Evolutionary conservation across 352 stramenopile genomes (phyloP), one percentile per base, ranked within the genome.

Genomic region (Phytophthora sansomeana): DNA sequence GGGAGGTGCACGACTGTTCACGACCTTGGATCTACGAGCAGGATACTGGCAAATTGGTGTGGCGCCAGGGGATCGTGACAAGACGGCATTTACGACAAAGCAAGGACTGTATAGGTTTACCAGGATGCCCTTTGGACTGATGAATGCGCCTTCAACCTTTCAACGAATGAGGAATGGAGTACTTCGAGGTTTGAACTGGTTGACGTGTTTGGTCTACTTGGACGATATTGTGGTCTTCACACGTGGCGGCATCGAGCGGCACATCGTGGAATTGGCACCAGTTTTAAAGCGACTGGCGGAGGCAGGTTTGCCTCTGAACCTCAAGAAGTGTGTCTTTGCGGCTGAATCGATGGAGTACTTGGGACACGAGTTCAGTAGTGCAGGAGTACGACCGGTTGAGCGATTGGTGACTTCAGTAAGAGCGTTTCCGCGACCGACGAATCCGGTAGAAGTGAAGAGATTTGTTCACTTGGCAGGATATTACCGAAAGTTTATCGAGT

Each of bases 211-310:
- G 2, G 69, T 77, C 0, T 77, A 69, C n/a, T 16, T 77, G 0
- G 63, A 76, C n/a, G 68, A 76, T 32, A 60, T 76, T 42, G 26
- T 72, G 0, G 29, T 74, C 3, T 70, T 49, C 39, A 58, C 54
- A 2, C 60, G 61, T 8, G 60, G 61, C 0, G 16, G 41, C 1
- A 29, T 69, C 5, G 49, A 63, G 29, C n/a, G 29, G 1, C 69
- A 77, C 33, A 6, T 67, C 6, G 55, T 73, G 2, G 48, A 70
- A 9, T 14, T 77, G 8, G 60, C 59, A 0, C 30, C 9, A 2
- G 69, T 77, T 21, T 14, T 77, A 7, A 47, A 58, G 5, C 33
- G 63, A 17, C 39, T 77, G 1, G 41, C 55, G 14, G 52, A 47
- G 10, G 33, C 51, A 1, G 67, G 69, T 1, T 26, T 77, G n/a